Base-by-base conservation (phyloP, 345 rosid genomes). In the Murraya koenigii region DNA sequence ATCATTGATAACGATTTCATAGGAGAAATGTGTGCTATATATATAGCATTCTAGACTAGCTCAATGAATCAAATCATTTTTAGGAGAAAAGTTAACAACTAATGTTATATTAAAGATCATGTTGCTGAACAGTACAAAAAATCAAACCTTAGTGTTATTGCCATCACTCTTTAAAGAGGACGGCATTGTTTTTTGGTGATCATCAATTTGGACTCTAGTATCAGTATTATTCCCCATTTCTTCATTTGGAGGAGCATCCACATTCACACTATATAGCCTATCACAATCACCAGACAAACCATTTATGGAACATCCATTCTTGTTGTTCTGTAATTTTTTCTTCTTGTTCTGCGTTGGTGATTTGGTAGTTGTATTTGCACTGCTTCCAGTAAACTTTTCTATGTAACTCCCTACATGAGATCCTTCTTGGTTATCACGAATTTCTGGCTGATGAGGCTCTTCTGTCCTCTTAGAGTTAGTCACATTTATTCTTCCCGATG, bases 181-280 rank as follows among this genome's bases (percentile, higher is more conserved):
- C 19, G 36, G 78, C 47, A 49, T 78, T 67, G 62, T 69, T 36
- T 77, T 70, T 44, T 32, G 81, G 73, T 14, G 69, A 66, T 71
- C 75, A 25, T 55, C 77, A 23, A 44, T 52, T 75, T 76, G 81
- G 44, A 76, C 54, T n/a, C 22, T 68, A 41, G 66, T 47, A 8
- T 39, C 47, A 74, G 64, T n/a, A 77, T 77, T 49, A 32, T 32
- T 72, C 30, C 74, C 9, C 66, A 54, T 66, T 6, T 60, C 81
- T 52, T 49, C 74, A 35, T 72, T 79, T 64, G 73, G 38, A 28
- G 72, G 5, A 26, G 66, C 74, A 66, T 79, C 82, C 61, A 79
- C 74, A 30, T 78, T 83, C 78, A 83, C 71, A 69, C 35, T 62
- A n/a, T 11, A 38, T 4, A 49, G 65, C 66, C 56, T 70, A 66